Evolutionary conservation across 2,329 filamentous ascomycete genomes (phyloP).

Genomic region (Botrytis byssoidea): DNA sequence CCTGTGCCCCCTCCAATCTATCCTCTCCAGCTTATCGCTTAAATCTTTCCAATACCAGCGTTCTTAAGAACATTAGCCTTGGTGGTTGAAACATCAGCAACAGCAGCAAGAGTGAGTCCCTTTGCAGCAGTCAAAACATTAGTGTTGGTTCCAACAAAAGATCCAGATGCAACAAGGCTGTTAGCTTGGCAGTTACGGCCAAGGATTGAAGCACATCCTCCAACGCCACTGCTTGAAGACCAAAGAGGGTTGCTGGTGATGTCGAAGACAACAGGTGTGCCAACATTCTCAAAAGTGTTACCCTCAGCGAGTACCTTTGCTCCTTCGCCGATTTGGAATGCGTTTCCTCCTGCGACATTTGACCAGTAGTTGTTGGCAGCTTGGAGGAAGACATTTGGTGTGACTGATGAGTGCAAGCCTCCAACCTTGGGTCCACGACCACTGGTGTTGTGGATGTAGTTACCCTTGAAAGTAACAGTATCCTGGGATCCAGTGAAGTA

Average conservation of each 20-base stretch:
- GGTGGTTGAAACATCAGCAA: neutral
- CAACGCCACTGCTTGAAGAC: neutral
- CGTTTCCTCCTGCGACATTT: neutral
- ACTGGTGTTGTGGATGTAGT: slow-evolving; percentile 46
- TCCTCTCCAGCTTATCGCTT: neutral
- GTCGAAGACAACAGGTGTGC: neutral
- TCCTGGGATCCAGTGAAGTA: slow-evolving; percentile 43
- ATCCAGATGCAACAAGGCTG: neutral
- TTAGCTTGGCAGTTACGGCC: slow-evolving; percentile 1
- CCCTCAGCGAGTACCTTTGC: slow-evolving; percentile 1
- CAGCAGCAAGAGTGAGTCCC: neutral
- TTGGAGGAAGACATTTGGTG: neutral
- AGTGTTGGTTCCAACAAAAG: neutral
- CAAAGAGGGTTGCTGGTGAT: neutral
- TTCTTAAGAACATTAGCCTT: neutral
- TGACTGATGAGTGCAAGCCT: slow-evolving; percentile 22
- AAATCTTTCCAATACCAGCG: neutral
- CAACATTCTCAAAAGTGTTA: neutral
- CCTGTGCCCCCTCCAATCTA: neutral
- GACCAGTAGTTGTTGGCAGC: slow-evolving; percentile 11
- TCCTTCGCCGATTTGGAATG: neutral
- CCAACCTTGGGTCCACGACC: slow-evolving; percentile 46
- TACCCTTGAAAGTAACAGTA: slow-evolving; percentile 44
- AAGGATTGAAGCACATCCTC: neutral
- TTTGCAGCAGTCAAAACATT: neutral